A percentile compares a stretch with the other conserved stretches of the same genome.
Conservation (phyloP, 2,329 filamentous ascomycete genomes). For the Dryadomyces quercus-mongolicae region DNA sequence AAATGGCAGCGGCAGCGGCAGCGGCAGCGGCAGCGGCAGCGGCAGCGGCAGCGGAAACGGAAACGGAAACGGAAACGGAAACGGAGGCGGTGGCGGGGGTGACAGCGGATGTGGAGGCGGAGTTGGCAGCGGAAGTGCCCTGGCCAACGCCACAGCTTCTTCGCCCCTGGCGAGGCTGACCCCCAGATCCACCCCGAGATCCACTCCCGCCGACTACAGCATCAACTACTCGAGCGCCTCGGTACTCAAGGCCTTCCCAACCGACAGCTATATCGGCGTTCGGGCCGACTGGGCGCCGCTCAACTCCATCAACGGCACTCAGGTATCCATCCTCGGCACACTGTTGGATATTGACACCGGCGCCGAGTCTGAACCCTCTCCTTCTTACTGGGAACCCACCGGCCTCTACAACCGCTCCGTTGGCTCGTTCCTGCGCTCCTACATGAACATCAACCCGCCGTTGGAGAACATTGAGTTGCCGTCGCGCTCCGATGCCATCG, state of each 20-base stretch:
- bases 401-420: constrained; percentile 58
- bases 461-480: constrained; percentile 49
- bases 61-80: neutral
- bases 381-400: constrained; percentile 18
- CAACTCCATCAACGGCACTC: constrained; percentile 64
- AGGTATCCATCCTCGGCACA: constrained; percentile 66
- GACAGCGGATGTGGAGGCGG: neutral
- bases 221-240: constrained; percentile 17
- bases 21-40: neutral
- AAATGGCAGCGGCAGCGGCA: neutral
- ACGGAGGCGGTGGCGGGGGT: neutral
- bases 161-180: neutral
- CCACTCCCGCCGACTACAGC: too few relatives aligned
- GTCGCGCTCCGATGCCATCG: constrained; percentile 49
- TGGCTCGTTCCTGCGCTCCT: constrained; percentile 54
- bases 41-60: neutral
- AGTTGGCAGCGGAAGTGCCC: neutral
- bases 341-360: constrained; percentile 61
- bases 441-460: constrained; percentile 46
- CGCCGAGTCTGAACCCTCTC: constrained; percentile 4
- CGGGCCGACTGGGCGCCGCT: constrained; percentile 51
- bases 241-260: constrained; percentile 28
- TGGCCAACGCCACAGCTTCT: neutral
- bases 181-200: too few relatives aligned
- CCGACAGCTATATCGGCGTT: constrained; percentile 56